These are phyloP conservation scores for Barnettozyma botsteinii DNA, from an alignment of 805 yeast genomes.

Conservation along the genomic window DNA sequence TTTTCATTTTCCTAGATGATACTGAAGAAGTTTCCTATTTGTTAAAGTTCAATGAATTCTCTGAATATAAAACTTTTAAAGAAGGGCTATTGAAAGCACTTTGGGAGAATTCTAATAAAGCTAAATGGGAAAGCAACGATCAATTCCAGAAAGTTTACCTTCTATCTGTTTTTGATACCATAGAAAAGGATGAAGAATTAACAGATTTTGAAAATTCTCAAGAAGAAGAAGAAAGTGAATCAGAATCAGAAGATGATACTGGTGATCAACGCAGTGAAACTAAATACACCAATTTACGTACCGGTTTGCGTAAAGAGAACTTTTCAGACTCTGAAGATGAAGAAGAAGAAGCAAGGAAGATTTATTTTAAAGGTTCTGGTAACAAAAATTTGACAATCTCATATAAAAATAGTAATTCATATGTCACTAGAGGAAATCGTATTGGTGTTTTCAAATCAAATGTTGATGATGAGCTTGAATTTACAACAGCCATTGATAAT, in stretches of 20 bases:
- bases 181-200: slow-evolving; percentile 33
- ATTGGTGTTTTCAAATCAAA: slow-evolving; percentile 74
- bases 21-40: slow-evolving; percentile 50
- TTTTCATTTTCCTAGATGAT: slow-evolving; percentile 61
- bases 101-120: slow-evolving; percentile 56
- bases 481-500: slow-evolving; percentile 61
- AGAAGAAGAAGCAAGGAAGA: slow-evolving; percentile 28
- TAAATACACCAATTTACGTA: slow-evolving; percentile 15
- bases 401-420: slow-evolving; percentile 62
- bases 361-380: slow-evolving; percentile 29
- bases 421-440: slow-evolving; percentile 71
- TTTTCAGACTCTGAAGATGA: slow-evolving; percentile 33
- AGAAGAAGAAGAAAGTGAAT: slow-evolving; percentile 18
- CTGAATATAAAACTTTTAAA: slow-evolving; percentile 47
- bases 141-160: slow-evolving; percentile 51
- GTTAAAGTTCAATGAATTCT: slow-evolving; percentile 42
- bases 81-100: slow-evolving; percentile 41
- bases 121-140: slow-evolving; percentile 40
- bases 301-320: slow-evolving; percentile 19
- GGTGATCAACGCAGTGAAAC: slow-evolving; percentile 34
- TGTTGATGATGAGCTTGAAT: slow-evolving; percentile 46
- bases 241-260: slow-evolving; percentile 29
- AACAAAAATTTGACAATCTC: slow-evolving; percentile 72
- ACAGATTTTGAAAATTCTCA: slow-evolving; percentile 18
- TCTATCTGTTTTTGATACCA: slow-evolving; percentile 43